These are phyloP conservation scores for Aspergillus flavus DNA, from an alignment of 2,329 filamentous ascomycete genomes.

Conservation along the genomic window DNA sequence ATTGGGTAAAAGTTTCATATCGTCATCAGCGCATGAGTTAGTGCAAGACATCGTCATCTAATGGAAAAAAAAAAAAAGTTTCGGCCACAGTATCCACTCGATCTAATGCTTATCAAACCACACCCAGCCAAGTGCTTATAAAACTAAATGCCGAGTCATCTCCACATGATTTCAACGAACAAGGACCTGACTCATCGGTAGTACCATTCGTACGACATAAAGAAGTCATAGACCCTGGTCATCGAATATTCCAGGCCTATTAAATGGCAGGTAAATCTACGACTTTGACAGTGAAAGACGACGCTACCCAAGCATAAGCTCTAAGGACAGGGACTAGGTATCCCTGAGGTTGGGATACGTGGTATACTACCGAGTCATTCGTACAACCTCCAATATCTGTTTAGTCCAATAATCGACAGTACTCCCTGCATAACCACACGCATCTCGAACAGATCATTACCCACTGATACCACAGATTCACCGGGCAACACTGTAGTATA, in stretches of 20 bases:
- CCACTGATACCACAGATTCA: neutral
- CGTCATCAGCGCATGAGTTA: neutral
- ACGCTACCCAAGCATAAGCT: neutral
- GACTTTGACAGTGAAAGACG: neutral
- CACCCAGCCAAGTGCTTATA: neutral
- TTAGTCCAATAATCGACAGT: neutral
- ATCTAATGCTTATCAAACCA: neutral
- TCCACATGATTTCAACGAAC: neutral
- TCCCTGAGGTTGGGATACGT: neutral
- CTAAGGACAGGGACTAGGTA: neutral
- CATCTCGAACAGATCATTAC: neutral
- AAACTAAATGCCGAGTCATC: neutral
- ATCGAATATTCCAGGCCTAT: conserved; percentile 3
- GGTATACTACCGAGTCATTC: neutral
- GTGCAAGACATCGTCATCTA: neutral
- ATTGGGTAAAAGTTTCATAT: neutral
- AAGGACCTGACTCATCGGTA: neutral
- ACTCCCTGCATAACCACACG: neutral
- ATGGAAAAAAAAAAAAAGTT: neutral
- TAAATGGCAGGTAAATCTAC: conserved; percentile 1
- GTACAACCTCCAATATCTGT: neutral
- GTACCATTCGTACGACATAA: neutral
- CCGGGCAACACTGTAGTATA: neutral
- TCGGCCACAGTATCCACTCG: neutral
- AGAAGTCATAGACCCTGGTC: neutral